Evolutionary conservation across 1,139 yeast species (phyloP).

Genomic region (Pichia sp.): DNA sequence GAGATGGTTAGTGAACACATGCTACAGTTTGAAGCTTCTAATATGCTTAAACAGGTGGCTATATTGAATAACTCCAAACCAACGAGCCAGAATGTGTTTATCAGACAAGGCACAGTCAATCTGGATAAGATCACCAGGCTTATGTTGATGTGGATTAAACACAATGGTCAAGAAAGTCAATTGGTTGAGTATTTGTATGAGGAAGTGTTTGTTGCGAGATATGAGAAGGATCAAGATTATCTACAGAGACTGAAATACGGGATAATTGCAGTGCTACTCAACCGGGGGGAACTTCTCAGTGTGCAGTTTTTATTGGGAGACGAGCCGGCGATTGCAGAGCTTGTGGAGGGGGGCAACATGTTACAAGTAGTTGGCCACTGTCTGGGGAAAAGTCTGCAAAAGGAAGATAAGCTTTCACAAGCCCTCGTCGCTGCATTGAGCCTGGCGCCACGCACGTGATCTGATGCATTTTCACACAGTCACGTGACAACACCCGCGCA

Average conservation of each 20-base stretch:
- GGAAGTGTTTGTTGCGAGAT: slow-evolving; percentile 22
- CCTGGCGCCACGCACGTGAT: neutral
- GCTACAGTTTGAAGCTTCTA: slow-evolving; percentile 7
- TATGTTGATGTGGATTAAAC: slow-evolving; percentile 23
- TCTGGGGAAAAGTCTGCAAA: neutral
- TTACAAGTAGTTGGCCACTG: neutral
- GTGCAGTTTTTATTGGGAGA: neutral
- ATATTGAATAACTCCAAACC: neutral
- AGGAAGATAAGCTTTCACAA: neutral
- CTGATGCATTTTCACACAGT: no score
- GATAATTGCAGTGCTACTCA: neutral
- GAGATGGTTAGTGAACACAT: slow-evolving; percentile 7
- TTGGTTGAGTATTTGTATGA: slow-evolving; percentile 27
- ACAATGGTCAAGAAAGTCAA: slow-evolving; percentile 26
- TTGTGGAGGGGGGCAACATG: neutral
- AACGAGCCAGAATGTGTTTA: neutral
- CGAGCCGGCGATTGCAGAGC: neutral
- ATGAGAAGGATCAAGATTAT: neutral
- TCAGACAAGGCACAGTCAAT: neutral
- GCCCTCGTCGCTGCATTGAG: neutral
- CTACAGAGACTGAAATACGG: slow-evolving; percentile 1
- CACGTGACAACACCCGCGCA: slow-evolving; percentile 1
- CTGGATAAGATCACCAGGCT: neutral
- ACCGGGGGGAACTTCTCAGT: slow-evolving; percentile 2
- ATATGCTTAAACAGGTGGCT: slow-evolving; percentile 15